Evolutionary conservation across 2,329 filamentous ascomycete genomes (phyloP).

Genomic region (Mariannaea sp.): DNA sequence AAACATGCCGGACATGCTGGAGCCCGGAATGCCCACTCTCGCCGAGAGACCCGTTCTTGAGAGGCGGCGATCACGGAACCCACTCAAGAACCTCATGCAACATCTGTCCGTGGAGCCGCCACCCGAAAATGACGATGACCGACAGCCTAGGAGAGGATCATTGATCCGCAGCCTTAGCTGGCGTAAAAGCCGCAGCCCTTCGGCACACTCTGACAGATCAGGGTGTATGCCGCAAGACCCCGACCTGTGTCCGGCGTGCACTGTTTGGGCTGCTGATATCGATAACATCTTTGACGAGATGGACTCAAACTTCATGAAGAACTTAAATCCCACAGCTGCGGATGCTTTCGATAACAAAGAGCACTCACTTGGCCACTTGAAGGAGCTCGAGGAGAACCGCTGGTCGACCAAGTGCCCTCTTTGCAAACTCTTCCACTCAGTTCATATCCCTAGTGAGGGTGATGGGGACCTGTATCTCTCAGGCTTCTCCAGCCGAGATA

Average conservation of each 20-base stretch:
- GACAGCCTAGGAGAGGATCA: constrained; percentile 38
- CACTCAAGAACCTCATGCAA: constrained; percentile 45
- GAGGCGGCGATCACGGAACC: constrained; percentile 43
- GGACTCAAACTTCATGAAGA: constrained; percentile 38
- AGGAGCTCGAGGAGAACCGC: constrained; percentile 40
- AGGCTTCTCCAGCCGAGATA: constrained; percentile 43
- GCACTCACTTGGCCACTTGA: constrained; percentile 36
- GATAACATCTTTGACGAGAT: constrained; percentile 42
- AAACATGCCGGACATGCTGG: constrained; percentile 41
- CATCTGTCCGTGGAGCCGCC: constrained; percentile 44
- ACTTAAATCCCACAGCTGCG: constrained; percentile 37
- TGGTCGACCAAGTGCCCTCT: constrained; percentile 43
- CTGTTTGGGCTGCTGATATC: constrained; percentile 42
- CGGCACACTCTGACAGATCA: constrained; percentile 42
- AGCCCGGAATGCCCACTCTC: constrained; percentile 32
- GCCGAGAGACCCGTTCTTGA: constrained; percentile 34
- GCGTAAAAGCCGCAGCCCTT: constrained; percentile 44
- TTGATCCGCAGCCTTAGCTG: constrained; percentile 45
- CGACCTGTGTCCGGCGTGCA: constrained; percentile 39
- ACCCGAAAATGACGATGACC: constrained; percentile 36
- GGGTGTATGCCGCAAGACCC: constrained; percentile 38
- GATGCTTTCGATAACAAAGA: constrained; percentile 42
- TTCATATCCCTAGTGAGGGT: constrained; percentile 41
- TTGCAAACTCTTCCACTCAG: constrained; percentile 43
- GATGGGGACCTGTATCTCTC: constrained; percentile 40